Conservation (phyloP, 306 rosid species). For the Casuarina glauca region DNA sequence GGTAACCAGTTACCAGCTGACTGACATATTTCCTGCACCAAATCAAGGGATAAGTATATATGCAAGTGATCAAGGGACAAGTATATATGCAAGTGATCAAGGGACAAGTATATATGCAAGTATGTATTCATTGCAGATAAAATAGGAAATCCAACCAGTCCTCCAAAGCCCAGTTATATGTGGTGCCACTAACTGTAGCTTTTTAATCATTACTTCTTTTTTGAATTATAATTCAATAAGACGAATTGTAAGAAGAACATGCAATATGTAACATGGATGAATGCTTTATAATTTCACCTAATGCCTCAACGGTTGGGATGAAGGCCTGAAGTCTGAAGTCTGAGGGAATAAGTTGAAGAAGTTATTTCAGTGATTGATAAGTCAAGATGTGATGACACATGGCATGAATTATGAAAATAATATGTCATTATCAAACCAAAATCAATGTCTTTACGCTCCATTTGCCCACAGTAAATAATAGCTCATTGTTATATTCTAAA, state of each 20-base stretch:
- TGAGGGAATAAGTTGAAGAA: neutral
- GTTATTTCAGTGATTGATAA: too few species aligned
- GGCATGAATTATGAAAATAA: neutral
- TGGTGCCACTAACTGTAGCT: neutral
- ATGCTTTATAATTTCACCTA: neutral
- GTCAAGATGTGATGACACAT: neutral
- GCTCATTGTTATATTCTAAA: neutral
- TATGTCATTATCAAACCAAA: neutral
- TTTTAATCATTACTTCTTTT: neutral
- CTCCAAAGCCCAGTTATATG: neutral
- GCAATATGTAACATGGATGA: too few species aligned
- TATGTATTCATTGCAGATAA: neutral
- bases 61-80: slow-evolving; percentile 17
- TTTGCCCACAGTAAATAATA: neutral
- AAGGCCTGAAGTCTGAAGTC: neutral
- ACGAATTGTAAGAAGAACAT: neutral
- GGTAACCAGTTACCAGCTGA: slow-evolving; percentile 86
- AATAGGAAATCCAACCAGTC: neutral
- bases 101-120: slow-evolving; percentile 20
- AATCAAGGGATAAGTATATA: slow-evolving; percentile 22
- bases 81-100: slow-evolving; percentile 17
- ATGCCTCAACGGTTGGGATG: neutral
- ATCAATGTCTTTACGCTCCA: neutral
- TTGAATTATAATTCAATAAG: neutral
- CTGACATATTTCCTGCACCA: slow-evolving; percentile 56